These are phyloP conservation scores for Paramecium octaurelia DNA, from an alignment of 73 alveolate genomes.

Conservation along the genomic window DNA sequence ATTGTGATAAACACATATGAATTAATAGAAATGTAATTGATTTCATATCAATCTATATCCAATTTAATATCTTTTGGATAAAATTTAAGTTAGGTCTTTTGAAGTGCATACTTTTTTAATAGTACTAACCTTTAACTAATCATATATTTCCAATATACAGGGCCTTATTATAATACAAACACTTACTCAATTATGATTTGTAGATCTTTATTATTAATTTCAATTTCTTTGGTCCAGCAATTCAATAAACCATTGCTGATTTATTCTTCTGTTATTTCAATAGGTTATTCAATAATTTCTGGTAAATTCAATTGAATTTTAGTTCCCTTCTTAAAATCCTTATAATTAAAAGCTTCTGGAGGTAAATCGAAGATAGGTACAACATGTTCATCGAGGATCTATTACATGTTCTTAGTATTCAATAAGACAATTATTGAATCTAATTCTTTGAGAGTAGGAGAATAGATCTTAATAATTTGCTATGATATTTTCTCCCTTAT, in stretches of 20 bases:
- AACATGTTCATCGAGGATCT: not conserved
- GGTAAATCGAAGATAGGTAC: not conserved
- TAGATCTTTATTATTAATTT: conserved; percentile 4
- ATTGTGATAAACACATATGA: not conserved
- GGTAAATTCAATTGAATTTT: not conserved
- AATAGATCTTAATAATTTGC: not conserved
- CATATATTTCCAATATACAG: not conserved
- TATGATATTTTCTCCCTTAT: not conserved
- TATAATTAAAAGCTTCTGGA: not conserved
- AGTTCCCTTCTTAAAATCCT: not conserved
- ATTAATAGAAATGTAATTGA: not conserved
- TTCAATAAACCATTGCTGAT: not conserved
- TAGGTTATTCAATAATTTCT: not conserved
- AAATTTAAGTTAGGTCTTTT: not conserved
- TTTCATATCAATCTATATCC: conserved; percentile 6
- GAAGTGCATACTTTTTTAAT: not conserved
- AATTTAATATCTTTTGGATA: not conserved
- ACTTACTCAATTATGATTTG: not conserved
- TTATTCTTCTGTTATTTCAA: not conserved
- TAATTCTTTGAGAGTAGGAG: conserved; percentile 1
- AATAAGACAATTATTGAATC: not conserved
- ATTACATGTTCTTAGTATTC: not conserved
- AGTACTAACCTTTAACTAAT: not conserved
- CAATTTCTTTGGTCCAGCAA: not conserved
- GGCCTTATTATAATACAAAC: not conserved